Evolutionary conservation across 2,329 filamentous ascomycete species (phyloP), one percentile per base, ranked within the genome.

Genomic region (Aspergillus fumigatiaffinis): DNA sequence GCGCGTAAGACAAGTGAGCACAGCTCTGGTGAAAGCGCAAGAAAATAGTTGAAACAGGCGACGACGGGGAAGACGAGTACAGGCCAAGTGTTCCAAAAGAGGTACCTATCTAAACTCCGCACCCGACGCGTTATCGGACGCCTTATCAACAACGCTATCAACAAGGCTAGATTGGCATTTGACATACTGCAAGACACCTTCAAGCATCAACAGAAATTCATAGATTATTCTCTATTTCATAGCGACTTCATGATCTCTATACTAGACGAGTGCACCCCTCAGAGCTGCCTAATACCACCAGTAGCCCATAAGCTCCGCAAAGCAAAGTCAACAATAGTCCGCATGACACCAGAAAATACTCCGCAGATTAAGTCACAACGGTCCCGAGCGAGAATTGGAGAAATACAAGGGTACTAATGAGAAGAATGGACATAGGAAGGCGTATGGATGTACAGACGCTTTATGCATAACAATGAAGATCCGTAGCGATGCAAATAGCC

Each of bases 11-110:
- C 23, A 17, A 47, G 12, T 26, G 44, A 47, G 44, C 44, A 26
- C 44, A 47, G 44, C 44, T 47, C 44, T 47, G 44, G 44, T 46
- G 42, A n/a, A 25, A 49, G 10, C 29, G 53, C 41, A 26, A 46
- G 38, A 44, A 25, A 52, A 25, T 49, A 41, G 21, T 57, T 59
- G 55, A 62, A 50, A n/a, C 44, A 26, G 26, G 23, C 35, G 44
- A 26, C n/a, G 21, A 29, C 29, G 55, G 26, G 35, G 49, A 26
- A 26, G 46, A 29, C 26, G 51, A 50, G 46, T 29, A 53, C 14
- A 8, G 63, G 63, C 63, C 63, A 66, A 66, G 59, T 66, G 64
- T 53, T 44, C 56, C 60, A 52, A 42, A 56, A 47, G 21, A 47
- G 25, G 44, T 53, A 38, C 28, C 10, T 29, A 29, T 14, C 10